These are phyloP conservation scores for Tilletia caries DNA, from an alignment of 1,284 basidiomycete species.

Conservation along the genomic window DNA sequence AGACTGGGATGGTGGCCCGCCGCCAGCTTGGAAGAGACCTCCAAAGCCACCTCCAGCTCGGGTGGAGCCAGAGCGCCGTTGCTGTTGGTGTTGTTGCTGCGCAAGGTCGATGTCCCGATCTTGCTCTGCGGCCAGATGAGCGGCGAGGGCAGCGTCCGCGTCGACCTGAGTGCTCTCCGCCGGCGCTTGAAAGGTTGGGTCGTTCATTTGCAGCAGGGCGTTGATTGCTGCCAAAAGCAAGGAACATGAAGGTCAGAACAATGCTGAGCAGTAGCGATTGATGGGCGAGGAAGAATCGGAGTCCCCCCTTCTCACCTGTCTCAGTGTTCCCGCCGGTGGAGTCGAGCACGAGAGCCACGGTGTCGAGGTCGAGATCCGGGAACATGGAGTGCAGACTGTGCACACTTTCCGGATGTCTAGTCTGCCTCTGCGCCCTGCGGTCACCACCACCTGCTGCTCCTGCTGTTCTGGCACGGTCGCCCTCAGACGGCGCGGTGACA, in stretches of 20 bases:
- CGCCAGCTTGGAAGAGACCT: slow-evolving; percentile 17
- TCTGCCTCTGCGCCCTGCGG: not conserved
- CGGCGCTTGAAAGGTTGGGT: slow-evolving; percentile 34
- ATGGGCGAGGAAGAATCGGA: too few relatives aligned
- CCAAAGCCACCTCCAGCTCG: slow-evolving; percentile 32
- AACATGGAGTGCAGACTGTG: slow-evolving; percentile 41
- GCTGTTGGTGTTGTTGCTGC: slow-evolving; percentile 25
- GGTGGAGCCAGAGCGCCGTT: slow-evolving; percentile 16
- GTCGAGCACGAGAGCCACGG: slow-evolving; percentile 37
- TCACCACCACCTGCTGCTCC: not conserved
- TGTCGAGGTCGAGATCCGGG: slow-evolving; percentile 39
- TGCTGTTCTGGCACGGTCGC: not conserved
- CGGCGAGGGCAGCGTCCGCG: slow-evolving; percentile 36
- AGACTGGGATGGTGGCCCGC: not conserved
- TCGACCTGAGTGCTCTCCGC: slow-evolving; percentile 26
- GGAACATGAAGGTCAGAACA: not conserved
- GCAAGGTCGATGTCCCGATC: slow-evolving; percentile 23
- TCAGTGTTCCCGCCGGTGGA: slow-evolving; percentile 36
- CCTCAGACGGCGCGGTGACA: not conserved
- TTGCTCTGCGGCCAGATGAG: slow-evolving; percentile 34
- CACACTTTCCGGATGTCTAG: slow-evolving; percentile 22
- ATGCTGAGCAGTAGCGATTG: too few relatives aligned
- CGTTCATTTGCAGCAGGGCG: slow-evolving; percentile 41
- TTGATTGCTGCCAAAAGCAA: slow-evolving; percentile 29
- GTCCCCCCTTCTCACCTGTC: slow-evolving; percentile 19